Evolutionary conservation across 805 yeast genomes (phyloP).

Genomic region (Cyberlindnera saturnus): DNA sequence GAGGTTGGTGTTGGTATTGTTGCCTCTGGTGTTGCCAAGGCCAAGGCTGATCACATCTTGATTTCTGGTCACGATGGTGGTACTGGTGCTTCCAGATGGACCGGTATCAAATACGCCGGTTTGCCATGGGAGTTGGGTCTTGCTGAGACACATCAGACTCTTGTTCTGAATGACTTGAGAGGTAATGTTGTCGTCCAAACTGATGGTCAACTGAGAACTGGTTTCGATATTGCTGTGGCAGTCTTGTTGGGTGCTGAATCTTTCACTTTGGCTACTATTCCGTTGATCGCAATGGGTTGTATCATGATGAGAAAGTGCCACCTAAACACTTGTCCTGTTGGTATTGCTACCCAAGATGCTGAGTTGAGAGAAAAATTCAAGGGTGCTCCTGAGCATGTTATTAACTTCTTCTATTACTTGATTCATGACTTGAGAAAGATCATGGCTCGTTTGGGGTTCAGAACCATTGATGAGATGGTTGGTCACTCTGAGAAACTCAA

Average conservation of each 20-base stretch:
- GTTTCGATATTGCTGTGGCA: conserved; percentile 95
- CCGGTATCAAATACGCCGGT: conserved; percentile 95
- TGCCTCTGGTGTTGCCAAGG: conserved; percentile 99
- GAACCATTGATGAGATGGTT: conserved; percentile 96
- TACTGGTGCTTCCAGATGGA: conserved; percentile 98
- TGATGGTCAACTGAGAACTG: conserved; percentile 97
- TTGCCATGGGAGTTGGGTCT: conserved; percentile 98
- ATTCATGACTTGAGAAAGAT: conserved; percentile 86
- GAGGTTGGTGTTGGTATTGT: conserved; percentile 99
- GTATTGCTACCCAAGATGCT: conserved; percentile 98
- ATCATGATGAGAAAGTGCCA: conserved; percentile 95
- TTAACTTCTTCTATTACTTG: conserved; percentile 93
- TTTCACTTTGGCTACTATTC: conserved; percentile 97
- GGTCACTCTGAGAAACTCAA: conserved; percentile 90
- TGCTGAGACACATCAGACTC: conserved; percentile 96
- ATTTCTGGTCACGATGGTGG: conserved; percentile 99
- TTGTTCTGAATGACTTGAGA: conserved; percentile 91
- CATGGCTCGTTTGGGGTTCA: conserved; percentile 94
- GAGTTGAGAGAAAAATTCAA: conserved; percentile 83
- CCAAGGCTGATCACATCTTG: conserved; percentile 93
- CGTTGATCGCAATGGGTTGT: conserved; percentile 96
- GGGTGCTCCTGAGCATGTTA: conserved; percentile 98
- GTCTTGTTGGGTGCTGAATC: conserved; percentile 96
- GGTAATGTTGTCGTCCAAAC: conserved; percentile 95
- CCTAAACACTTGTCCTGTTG: conserved; percentile 92